Evolutionary conservation across 2,329 filamentous ascomycete genomes (phyloP), one percentile per base, ranked within the genome.

Genomic region (Fusarium aywerte): DNA sequence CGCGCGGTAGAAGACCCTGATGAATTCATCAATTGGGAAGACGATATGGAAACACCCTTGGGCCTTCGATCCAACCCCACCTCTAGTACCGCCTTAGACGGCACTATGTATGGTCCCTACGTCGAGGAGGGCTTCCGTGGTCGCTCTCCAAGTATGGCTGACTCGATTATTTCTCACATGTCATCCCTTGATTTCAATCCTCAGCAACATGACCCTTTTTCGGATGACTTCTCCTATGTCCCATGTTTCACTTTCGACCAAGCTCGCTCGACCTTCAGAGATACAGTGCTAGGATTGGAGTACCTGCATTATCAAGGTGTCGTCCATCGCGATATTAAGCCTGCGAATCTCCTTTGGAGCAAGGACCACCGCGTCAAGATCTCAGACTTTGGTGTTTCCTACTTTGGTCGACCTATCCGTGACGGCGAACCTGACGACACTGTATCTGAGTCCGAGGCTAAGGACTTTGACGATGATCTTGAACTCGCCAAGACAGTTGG

Each of bases 401-500:
- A 98, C 78, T 92, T 99, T 65, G 96, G 96, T 27, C 89, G 93
- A 49, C 93, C 93, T 2, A 91, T 94, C 58, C 87, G 92, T 36
- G 92, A 97, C 44, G 92, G 91, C 52, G 92, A 96, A 72, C 86
- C 89, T 35, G 90, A 92, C 59, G 90, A 93, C 58, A 89, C 81
- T 62, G 89, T 82, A 18, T 90, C 90, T 5, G 92, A 96, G 75
- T 92, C 90, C 1, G 94, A 97, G 76, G 91, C 92, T 12, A 89
- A 88, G 38, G 92, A 97, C 73, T 89, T 97, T 59, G 94, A 97
- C 71, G 93, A 97, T 76, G 94, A 97, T 65, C 88, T 97, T 62
- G 96, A 98, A 76, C 83, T 99, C n/a, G 95, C 96, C 62, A 98
- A 98, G 83, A 98, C 96, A 3, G 96, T 98, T 7, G 96, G 96